Evolutionary conservation across 2,329 filamentous ascomycete species (phyloP).

Genomic region (Verruconis gallopava): DNA sequence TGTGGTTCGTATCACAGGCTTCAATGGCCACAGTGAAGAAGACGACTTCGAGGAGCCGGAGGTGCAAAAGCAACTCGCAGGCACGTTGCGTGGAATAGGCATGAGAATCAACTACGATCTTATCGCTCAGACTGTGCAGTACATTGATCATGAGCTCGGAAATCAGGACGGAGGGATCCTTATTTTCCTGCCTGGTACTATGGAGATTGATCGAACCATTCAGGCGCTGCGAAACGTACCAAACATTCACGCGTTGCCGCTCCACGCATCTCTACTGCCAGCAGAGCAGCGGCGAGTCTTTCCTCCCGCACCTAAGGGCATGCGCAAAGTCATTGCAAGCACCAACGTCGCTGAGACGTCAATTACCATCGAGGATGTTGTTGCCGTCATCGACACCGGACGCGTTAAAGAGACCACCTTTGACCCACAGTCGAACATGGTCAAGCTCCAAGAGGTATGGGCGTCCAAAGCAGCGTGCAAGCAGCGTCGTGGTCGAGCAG

Average conservation of each 20-base stretch:
- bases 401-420: constrained; percentile 95
- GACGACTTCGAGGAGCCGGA: constrained; percentile 38
- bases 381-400: constrained; percentile 89
- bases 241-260: constrained; percentile 64
- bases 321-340: constrained; percentile 83
- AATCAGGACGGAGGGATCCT: constrained; percentile 72
- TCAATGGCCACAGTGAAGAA: constrained; percentile 33
- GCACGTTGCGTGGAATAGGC: constrained; percentile 35
- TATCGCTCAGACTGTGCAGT: constrained; percentile 63
- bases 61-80: constrained; percentile 23
- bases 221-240: constrained; percentile 48
- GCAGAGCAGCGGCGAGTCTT: constrained; percentile 84
- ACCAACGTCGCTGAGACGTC: constrained; percentile 98
- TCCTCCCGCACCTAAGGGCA: constrained; percentile 57
- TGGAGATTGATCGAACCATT: constrained; percentile 71
- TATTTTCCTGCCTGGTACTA: constrained; percentile 86
- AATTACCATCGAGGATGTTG: constrained; percentile 95
- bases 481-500: constrained; percentile 83
- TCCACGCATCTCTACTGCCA: constrained; percentile 86
- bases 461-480: constrained; percentile 89
- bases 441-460: constrained; percentile 89
- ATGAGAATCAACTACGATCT: constrained; percentile 87
- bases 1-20: constrained; percentile 61
- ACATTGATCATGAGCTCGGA: constrained; percentile 67
- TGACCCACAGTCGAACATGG: constrained; percentile 84